Evolutionary conservation across 2,329 filamentous ascomycete genomes (phyloP).

Genomic region (Rutstroemia sp.): DNA sequence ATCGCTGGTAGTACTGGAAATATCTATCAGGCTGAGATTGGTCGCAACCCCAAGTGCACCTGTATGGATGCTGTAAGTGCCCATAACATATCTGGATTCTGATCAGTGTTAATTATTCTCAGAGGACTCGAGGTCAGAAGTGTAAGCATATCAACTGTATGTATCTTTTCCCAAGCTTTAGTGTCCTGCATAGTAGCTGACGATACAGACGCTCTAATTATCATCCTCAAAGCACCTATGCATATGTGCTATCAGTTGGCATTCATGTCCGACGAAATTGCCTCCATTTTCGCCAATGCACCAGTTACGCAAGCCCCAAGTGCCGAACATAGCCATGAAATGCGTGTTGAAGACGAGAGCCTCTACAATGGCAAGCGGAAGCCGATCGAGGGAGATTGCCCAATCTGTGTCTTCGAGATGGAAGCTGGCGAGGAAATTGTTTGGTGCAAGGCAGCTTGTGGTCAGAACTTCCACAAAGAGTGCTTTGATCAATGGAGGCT

Average conservation of each 20-base stretch:
- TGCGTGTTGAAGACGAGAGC: slow-evolving; percentile 7
- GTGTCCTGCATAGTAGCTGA: background rate
- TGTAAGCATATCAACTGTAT: slow-evolving; percentile 20
- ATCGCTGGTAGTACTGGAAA: slow-evolving; percentile 20
- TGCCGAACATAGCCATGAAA: slow-evolving; percentile 1
- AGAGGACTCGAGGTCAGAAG: slow-evolving; percentile 16
- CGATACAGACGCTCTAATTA: slow-evolving; percentile 14
- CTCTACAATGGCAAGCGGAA: slow-evolving; percentile 15
- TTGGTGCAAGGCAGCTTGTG: slow-evolving; percentile 52
- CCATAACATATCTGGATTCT: background rate
- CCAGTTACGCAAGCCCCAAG: slow-evolving; percentile 13
- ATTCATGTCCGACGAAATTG: slow-evolving; percentile 14
- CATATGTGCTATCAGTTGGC: slow-evolving; percentile 16
- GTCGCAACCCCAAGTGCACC: slow-evolving; percentile 11
- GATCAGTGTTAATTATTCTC: background rate
- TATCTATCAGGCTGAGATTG: slow-evolving; percentile 13
- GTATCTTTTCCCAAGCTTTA: background rate
- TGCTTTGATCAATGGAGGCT: slow-evolving; percentile 48
- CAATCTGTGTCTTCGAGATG: slow-evolving; percentile 19
- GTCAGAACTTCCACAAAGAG: slow-evolving; percentile 43
- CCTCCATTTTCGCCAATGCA: slow-evolving; percentile 15
- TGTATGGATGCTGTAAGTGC: slow-evolving; percentile 20
- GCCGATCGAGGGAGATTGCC: slow-evolving; percentile 16
- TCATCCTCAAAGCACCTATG: slow-evolving; percentile 16
- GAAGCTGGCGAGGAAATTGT: slow-evolving; percentile 35